Evolutionary conservation across 176 grass and related monocot species (phyloP).

Genomic region (Tillandsia fasciculata): DNA sequence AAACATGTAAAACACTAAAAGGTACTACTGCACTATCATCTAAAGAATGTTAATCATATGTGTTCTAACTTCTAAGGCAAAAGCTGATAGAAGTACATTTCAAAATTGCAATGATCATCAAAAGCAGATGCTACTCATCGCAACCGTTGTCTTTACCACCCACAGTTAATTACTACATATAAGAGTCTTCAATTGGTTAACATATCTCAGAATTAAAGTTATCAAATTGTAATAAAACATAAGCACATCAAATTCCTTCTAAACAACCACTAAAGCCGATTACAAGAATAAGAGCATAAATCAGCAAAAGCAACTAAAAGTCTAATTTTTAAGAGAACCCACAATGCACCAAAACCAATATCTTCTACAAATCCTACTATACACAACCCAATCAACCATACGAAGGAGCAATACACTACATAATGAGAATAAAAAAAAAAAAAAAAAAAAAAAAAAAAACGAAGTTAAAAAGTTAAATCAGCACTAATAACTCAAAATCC

Average conservation of each 20-base stretch:
- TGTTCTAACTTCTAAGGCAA: too few species aligned
- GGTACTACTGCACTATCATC: too few species aligned
- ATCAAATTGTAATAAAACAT: neutral
- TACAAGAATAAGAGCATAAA: neutral
- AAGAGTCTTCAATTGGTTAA: neutral
- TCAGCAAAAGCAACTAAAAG: neutral
- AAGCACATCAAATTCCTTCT: neutral
- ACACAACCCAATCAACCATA: neutral
- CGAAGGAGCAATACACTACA: neutral
- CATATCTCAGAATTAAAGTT: neutral
- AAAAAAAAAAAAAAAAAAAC: too few species aligned
- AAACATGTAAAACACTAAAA: too few species aligned
- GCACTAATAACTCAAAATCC: too few species aligned
- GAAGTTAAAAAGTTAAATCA: too few species aligned
- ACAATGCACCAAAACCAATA: neutral
- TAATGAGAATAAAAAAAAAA: neutral
- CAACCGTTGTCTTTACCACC: neutral
- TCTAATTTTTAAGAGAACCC: neutral
- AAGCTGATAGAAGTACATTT: too few species aligned
- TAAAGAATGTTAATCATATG: too few species aligned
- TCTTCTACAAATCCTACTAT: neutral
- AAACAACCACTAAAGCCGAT: neutral
- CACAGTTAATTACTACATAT: neutral
- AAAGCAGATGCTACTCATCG: neutral
- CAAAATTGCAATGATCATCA: too few species aligned